A percentile compares a stretch with the other conserved stretches of the same genome.
These are phyloP conservation scores for Blastocystis hominis DNA, from an alignment of 352 stramenopile genomes.

Conservation along the genomic window DNA sequence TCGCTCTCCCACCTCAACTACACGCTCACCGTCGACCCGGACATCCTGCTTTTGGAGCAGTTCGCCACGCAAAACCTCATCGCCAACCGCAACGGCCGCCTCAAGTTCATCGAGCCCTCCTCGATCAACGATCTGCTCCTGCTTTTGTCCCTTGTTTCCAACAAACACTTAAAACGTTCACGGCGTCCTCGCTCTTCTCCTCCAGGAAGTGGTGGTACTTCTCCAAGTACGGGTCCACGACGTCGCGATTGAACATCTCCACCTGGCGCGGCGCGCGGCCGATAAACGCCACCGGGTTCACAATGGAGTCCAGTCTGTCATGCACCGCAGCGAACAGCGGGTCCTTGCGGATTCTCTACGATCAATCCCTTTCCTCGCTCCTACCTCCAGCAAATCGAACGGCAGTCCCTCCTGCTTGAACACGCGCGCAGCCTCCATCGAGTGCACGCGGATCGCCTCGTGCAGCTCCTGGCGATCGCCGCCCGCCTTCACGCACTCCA, in stretches of 20 bases:
- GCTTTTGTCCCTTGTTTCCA: background rate
- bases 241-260: constrained; percentile 85
- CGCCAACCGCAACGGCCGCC: background rate
- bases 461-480: constrained; percentile 92
- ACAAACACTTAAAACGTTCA: constrained; percentile 33
- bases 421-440: constrained; percentile 88
- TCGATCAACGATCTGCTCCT: background rate
- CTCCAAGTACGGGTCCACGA: constrained; percentile 72
- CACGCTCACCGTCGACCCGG: background rate
- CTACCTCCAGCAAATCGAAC: constrained; percentile 86
- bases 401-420: constrained; percentile 91
- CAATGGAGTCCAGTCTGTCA: constrained; percentile 81
- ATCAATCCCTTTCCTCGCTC: background rate
- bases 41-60: background rate
- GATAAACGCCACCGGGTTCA: constrained; percentile 92
- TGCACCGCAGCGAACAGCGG: constrained; percentile 84
- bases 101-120: background rate
- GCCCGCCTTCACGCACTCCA: constrained; percentile 92
- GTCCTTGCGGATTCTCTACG: constrained; percentile 79
- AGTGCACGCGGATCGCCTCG: constrained; percentile 93
- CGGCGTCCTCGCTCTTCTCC: constrained; percentile 31
- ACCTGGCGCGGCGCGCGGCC: constrained; percentile 85
- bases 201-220: constrained; percentile 50
- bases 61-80: background rate
- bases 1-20: background rate